Conservation (phyloP, 1,139 yeast species). For the Nadsonia starkeyi-henricii region DNA sequence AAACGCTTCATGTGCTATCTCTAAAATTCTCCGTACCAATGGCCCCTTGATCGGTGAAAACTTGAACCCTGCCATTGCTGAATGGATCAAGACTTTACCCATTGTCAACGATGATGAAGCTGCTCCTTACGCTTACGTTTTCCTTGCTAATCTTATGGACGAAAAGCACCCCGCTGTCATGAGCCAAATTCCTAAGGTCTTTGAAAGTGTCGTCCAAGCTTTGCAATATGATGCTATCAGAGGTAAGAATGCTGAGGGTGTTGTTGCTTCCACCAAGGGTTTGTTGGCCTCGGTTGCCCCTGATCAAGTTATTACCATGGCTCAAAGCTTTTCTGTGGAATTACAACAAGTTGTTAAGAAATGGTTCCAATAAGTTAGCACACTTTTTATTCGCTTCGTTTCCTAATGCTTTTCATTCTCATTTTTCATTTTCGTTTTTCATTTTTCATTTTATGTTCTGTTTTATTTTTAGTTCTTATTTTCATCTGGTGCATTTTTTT, state of each 20-base stretch:
- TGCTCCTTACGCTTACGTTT: slow-evolving; percentile 74
- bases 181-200: slow-evolving; percentile 45
- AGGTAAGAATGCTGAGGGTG: slow-evolving; percentile 57
- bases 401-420: too few relatives aligned
- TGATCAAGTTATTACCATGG: slow-evolving; percentile 48
- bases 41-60: slow-evolving; percentile 39
- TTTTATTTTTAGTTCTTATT: too few relatives aligned
- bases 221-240: slow-evolving; percentile 50
- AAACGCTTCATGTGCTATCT: slow-evolving; percentile 68
- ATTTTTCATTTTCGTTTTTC: too few relatives aligned
- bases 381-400: too few relatives aligned
- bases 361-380: slow-evolving; percentile 14
- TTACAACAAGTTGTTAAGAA: slow-evolving; percentile 48
- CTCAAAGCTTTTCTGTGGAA: slow-evolving; percentile 50
- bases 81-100: slow-evolving; percentile 78
- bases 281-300: slow-evolving; percentile 35
- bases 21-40: slow-evolving; percentile 41
- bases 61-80: slow-evolving; percentile 45
- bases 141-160: slow-evolving; percentile 61
- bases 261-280: slow-evolving; percentile 40
- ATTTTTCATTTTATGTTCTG: too few relatives aligned
- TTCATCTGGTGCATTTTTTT: too few relatives aligned
- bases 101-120: slow-evolving; percentile 76
- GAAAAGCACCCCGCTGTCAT: slow-evolving; percentile 50
- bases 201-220: slow-evolving; percentile 69